Conservation (phyloP, 2,329 filamentous ascomycete species). For the Aaosphaeria arxii region DNA sequence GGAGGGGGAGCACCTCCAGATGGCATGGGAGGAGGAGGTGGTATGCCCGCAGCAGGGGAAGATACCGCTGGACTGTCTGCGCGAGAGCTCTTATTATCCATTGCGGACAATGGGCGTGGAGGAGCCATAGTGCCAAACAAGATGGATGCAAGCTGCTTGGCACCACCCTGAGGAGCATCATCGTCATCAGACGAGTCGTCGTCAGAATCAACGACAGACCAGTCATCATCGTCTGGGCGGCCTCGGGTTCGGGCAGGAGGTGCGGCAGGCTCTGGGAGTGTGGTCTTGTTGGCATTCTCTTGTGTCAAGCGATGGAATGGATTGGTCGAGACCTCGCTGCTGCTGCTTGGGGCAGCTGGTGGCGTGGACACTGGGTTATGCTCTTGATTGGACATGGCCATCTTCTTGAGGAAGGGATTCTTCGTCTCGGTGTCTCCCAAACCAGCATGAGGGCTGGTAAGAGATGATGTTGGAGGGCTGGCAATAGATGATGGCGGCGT, state of each 20-base stretch:
- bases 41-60: constrained; percentile 41
- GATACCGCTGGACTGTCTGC: constrained; percentile 41
- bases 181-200: constrained; percentile 68
- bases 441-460: constrained; percentile 49
- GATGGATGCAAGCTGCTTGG: constrained; percentile 89
- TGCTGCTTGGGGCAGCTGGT: constrained; percentile 37
- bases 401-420: constrained; percentile 92
- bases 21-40: constrained; percentile 54
- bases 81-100: constrained; percentile 63
- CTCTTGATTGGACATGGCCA: constrained; percentile 66
- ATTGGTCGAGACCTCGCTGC: constrained; percentile 67
- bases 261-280: constrained; percentile 49
- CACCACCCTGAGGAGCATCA: constrained; percentile 76
- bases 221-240: constrained; percentile 69
- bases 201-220: constrained; percentile 75
- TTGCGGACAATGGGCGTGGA: constrained; percentile 79
- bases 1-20: constrained; percentile 40
- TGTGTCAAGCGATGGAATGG: constrained; percentile 88
- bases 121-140: constrained; percentile 97
- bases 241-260: constrained; percentile 50
- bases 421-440: constrained; percentile 72
- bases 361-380: constrained; percentile 42
- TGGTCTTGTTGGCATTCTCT: constrained; percentile 52
- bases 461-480: constrained; percentile 47
- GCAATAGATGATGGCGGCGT: constrained; percentile 48